phyloP scores from a whole-genome alignment of 306 rosid genomes.

The Cucumis sativus region DNA sequence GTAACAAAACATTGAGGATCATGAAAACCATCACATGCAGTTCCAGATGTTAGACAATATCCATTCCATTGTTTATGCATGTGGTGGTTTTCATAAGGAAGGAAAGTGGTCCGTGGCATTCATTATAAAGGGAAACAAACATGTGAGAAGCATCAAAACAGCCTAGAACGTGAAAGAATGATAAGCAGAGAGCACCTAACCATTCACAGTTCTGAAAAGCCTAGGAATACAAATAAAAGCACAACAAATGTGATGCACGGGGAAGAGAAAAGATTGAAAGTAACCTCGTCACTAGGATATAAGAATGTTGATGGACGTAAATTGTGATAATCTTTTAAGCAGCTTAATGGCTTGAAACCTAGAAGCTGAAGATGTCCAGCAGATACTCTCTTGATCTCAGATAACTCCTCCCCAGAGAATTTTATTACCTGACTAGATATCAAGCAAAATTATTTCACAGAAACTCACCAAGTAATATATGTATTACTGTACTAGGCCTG shows the following conservation, averaged over 20 bases:
- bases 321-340: slow-evolving; percentile 87
- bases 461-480: slow-evolving; percentile 13
- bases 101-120: not conserved
- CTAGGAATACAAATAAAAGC: not conserved
- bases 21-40: not conserved
- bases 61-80: not conserved
- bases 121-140: not conserved
- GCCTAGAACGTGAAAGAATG: not conserved
- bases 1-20: not conserved
- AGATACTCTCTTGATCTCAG: slow-evolving; percentile 58
- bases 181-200: not conserved
- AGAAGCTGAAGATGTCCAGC: slow-evolving; percentile 62
- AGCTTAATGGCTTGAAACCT: slow-evolving; percentile 85
- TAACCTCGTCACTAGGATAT: slow-evolving; percentile 77
- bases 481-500: not conserved
- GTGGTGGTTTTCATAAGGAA: not conserved
- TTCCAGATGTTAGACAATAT: not conserved
- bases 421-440: slow-evolving; percentile 52
- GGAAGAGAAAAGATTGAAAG: slow-evolving; percentile 6
- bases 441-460: slow-evolving; percentile 6
- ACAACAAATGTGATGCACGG: not conserved
- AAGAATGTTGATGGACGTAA: slow-evolving; percentile 84
- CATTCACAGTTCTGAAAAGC: not conserved
- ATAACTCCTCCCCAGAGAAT: slow-evolving; percentile 64
- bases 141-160: not conserved